phyloP scores from a whole-genome alignment of 2,329 filamentous ascomycete species.

The Penicillium crustosum region DNA sequence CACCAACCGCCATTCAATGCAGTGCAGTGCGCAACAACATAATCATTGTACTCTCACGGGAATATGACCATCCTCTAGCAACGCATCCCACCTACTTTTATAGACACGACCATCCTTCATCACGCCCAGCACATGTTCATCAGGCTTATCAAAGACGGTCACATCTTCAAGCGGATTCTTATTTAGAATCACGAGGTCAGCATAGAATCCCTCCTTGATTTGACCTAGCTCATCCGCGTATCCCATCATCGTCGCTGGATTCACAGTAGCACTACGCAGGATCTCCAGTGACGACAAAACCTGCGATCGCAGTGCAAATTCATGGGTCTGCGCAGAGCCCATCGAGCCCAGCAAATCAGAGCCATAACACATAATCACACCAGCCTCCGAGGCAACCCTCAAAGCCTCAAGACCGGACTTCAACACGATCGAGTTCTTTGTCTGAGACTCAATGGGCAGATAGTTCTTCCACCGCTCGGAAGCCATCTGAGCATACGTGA shows the following conservation, averaged over 20 bases:
- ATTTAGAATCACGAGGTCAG: constrained; percentile 54
- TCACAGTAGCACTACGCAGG: constrained; percentile 53
- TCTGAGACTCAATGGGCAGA: constrained; percentile 37
- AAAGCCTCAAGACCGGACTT: constrained; percentile 49
- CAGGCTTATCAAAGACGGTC: constrained; percentile 49
- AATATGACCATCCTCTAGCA: constrained; percentile 23
- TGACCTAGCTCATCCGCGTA: constrained; percentile 51
- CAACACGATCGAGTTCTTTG: constrained; percentile 53
- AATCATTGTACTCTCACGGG: constrained; percentile 20
- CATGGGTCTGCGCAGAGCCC: constrained; percentile 47
- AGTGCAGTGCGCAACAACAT: not conserved
- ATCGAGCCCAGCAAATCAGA: constrained; percentile 55
- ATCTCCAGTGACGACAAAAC: constrained; percentile 46
- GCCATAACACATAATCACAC: constrained; percentile 57
- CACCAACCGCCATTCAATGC: not conserved
- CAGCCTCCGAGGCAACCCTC: constrained; percentile 51
- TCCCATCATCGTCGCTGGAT: constrained; percentile 51
- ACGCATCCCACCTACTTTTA: constrained; percentile 31
- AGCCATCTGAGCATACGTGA: constrained; percentile 53
- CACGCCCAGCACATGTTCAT: constrained; percentile 51
- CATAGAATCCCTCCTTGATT: constrained; percentile 51
- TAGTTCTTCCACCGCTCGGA: constrained; percentile 37
- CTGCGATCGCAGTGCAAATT: constrained; percentile 48
- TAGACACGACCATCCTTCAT: constrained; percentile 56
- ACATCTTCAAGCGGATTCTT: constrained; percentile 57